These are phyloP conservation scores for Aspergillus sp. DNA, from an alignment of 2,329 filamentous ascomycete genomes.

Conservation along the genomic window DNA sequence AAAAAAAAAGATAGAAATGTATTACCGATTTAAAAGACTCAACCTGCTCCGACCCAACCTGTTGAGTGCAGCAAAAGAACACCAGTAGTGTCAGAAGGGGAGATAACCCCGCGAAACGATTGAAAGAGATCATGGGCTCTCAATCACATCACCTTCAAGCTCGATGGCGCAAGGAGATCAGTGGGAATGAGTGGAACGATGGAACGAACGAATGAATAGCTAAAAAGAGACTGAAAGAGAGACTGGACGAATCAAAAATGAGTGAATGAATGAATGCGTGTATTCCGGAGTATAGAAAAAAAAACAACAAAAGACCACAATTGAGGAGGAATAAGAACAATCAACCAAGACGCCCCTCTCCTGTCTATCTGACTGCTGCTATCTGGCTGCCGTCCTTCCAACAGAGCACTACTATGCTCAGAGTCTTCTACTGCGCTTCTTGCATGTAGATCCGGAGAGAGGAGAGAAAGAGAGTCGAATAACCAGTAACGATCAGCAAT, in stretches of 20 bases:
- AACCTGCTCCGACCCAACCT: conserved; percentile 21
- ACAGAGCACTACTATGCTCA: no score
- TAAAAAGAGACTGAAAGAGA: conserved; percentile 1
- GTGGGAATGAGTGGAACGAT: conserved; percentile 8
- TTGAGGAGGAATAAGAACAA: no score
- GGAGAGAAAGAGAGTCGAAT: background rate
- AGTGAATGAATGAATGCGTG: no score
- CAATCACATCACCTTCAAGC: conserved; percentile 14
- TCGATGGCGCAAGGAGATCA: background rate
- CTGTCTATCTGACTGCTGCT: no score
- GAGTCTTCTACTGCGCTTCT: no score
- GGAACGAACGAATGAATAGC: background rate
- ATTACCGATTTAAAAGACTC: conserved; percentile 32
- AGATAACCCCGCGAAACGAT: conserved; percentile 5
- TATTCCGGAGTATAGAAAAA: no score
- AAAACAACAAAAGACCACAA: no score
- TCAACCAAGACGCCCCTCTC: no score
- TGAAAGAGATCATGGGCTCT: conserved; percentile 19
- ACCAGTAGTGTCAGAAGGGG: conserved; percentile 7
- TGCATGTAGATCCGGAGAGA: background rate
- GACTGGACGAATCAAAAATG: background rate
- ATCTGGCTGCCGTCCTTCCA: no score
- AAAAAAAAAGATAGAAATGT: background rate
- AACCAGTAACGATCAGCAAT: background rate
- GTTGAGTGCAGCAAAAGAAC: conserved; percentile 4